phyloP scores from a whole-genome alignment of 192 early-diverging fungal genomes.

The Backusella tarrabulga region DNA sequence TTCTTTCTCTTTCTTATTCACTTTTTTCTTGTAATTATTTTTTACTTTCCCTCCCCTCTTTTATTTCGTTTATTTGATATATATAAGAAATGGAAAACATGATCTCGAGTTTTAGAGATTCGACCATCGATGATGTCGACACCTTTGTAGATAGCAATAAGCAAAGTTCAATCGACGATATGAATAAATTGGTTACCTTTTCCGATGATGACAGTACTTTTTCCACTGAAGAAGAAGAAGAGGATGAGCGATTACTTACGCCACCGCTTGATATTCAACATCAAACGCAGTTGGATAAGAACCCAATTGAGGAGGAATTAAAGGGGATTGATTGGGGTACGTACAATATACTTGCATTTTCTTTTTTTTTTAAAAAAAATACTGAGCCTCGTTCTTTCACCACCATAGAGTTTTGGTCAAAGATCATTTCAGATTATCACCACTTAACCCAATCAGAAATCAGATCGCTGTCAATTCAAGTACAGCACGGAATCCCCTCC shows the following conservation, averaged over 20 bases:
- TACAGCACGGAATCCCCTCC: slow-evolving; percentile 86
- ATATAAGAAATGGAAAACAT: neutral
- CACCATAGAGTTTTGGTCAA: slow-evolving; percentile 85
- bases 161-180: neutral
- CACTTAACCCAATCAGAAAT: slow-evolving; percentile 72
- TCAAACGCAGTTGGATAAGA: neutral
- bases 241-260: slow-evolving; percentile 8
- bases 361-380: neutral
- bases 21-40: neutral
- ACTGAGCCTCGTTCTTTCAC: neutral
- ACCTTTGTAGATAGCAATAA: neutral
- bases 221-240: slow-evolving; percentile 11
- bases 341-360: slow-evolving; percentile 54
- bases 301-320: slow-evolving; percentile 18
- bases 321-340: slow-evolving; percentile 77
- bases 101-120: neutral
- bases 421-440: slow-evolving; percentile 86
- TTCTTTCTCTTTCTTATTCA: neutral
- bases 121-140: neutral
- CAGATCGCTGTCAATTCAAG: slow-evolving; percentile 68
- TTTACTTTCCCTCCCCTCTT: neutral
- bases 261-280: slow-evolving; percentile 8
- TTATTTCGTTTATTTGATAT: neutral
- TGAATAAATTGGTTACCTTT: neutral
- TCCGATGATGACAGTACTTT: slow-evolving; percentile 15